A percentile compares a stretch with the other conserved stretches of the same genome.
Conservation (phyloP, 2,329 filamentous ascomycete genomes). For the Colletotrichum plurivorum region DNA sequence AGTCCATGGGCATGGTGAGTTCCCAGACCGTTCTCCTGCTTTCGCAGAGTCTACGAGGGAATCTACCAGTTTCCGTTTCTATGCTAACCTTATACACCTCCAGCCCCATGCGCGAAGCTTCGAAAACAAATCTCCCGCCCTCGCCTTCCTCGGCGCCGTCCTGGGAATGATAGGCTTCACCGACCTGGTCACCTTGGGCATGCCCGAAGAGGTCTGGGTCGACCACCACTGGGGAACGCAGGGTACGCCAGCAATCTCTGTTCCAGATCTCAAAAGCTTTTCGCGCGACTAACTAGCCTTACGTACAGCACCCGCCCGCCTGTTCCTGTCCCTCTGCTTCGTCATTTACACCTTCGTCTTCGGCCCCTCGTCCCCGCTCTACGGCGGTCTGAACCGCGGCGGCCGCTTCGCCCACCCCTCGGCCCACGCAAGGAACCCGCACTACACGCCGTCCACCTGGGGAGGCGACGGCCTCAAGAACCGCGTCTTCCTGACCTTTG, state of each 20-base stretch:
- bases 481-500: conserved; percentile 86
- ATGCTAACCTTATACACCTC: conserved; percentile 7
- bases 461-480: conserved; percentile 83
- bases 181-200: conserved; percentile 76
- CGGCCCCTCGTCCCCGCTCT: conserved; percentile 65
- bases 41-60: too few species aligned
- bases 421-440: conserved; percentile 50
- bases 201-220: conserved; percentile 76
- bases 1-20: conserved; percentile 85
- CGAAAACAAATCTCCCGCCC: conserved; percentile 76
- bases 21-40: too few species aligned
- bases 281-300: conserved; percentile 50
- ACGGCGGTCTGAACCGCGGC: conserved; percentile 48
- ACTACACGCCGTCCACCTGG: conserved; percentile 58
- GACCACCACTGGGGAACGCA: conserved; percentile 77
- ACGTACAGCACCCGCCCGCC: conserved; percentile 71
- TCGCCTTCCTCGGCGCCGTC: conserved; percentile 80
- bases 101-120: conserved; percentile 78
- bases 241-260: conserved; percentile 61
- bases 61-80: too few species aligned
- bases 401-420: conserved; percentile 54
- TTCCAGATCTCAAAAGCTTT: neutral
- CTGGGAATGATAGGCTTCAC: conserved; percentile 72
- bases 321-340: conserved; percentile 72
- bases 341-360: conserved; percentile 77